Evolutionary conservation across 2,329 filamentous ascomycete species (phyloP).

Genomic region (Coniella vitis): DNA sequence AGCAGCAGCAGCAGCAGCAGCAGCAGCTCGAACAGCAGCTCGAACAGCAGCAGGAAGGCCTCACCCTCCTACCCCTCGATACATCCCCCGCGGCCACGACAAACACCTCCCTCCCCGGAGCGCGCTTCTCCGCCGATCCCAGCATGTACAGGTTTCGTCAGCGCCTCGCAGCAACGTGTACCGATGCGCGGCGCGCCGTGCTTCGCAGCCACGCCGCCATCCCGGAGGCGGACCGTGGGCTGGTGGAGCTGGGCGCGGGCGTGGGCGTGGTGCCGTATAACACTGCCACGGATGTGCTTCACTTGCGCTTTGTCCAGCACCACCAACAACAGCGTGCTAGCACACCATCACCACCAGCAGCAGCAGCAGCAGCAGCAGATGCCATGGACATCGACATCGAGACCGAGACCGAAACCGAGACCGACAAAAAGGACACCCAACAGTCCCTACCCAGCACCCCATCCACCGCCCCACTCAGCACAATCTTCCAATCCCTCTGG

Average conservation of each 20-base stretch:
- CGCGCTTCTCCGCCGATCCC: constrained; percentile 6
- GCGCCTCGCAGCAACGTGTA: constrained; percentile 2
- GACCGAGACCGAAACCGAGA: neutral
- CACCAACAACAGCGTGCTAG: neutral
- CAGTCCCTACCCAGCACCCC: neutral
- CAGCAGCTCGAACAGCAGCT: neutral
- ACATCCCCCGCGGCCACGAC: neutral
- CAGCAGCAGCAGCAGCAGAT: neutral
- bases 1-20: neutral
- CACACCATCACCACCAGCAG: neutral
- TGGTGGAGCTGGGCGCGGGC: neutral
- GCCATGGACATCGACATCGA: constrained; percentile 1
- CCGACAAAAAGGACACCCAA: no score
- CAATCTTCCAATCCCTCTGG: constrained; percentile 13
- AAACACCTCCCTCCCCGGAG: neutral
- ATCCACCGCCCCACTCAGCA: constrained; percentile 5
- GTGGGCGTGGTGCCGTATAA: constrained; percentile 7
- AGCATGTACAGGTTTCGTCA: constrained; percentile 13
- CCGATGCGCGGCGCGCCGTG: constrained; percentile 5
- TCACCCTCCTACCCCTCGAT: constrained; percentile 5
- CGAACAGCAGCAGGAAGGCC: neutral
- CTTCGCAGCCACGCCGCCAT: neutral
- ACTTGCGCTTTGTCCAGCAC: constrained; percentile 8
- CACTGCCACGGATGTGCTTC: constrained; percentile 14
- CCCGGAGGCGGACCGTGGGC: neutral